phyloP scores from a whole-genome alignment of 75 land plant species.

The Larix kaempferi region DNA sequence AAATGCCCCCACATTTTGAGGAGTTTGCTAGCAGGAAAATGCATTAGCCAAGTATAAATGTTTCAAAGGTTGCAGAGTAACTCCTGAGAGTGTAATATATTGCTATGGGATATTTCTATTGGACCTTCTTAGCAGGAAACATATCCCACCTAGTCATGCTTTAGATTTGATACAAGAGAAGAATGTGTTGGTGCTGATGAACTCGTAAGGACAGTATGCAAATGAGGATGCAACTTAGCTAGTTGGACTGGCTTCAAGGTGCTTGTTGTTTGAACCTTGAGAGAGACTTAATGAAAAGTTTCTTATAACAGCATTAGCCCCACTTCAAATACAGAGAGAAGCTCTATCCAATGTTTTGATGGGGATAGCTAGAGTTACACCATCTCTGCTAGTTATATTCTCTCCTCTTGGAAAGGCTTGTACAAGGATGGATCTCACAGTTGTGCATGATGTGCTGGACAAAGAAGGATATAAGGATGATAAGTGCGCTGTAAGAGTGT shows the following conservation, averaged over 20 bases:
- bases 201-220: slow-evolving; percentile 83
- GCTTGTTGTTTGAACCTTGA: slow-evolving; percentile 84
- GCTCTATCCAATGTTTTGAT: slow-evolving; percentile 74
- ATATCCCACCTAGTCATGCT: slow-evolving; percentile 41
- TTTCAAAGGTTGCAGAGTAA: too few relatives aligned
- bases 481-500: slow-evolving; percentile 85
- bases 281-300: slow-evolving; percentile 71
- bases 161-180: slow-evolving; percentile 86
- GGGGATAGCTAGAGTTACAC: slow-evolving; percentile 45
- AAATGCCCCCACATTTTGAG: too few relatives aligned
- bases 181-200: slow-evolving; percentile 73
- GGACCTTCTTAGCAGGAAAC: too few relatives aligned
- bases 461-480: slow-evolving; percentile 91
- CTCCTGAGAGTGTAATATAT: too few relatives aligned
- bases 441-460: slow-evolving; percentile 85
- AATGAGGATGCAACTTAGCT: slow-evolving; percentile 84
- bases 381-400: slow-evolving; percentile 50
- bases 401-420: slow-evolving; percentile 88
- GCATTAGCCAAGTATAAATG: too few relatives aligned
- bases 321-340: slow-evolving; percentile 83
- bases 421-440: slow-evolving; percentile 81
- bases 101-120: too few relatives aligned
- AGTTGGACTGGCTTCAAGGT: slow-evolving; percentile 89
- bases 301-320: slow-evolving; percentile 63
- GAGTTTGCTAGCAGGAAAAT: too few relatives aligned